Base-by-base conservation (phyloP, 768 basidiomycete genomes). In the Amanita pallidorosea region DNA sequence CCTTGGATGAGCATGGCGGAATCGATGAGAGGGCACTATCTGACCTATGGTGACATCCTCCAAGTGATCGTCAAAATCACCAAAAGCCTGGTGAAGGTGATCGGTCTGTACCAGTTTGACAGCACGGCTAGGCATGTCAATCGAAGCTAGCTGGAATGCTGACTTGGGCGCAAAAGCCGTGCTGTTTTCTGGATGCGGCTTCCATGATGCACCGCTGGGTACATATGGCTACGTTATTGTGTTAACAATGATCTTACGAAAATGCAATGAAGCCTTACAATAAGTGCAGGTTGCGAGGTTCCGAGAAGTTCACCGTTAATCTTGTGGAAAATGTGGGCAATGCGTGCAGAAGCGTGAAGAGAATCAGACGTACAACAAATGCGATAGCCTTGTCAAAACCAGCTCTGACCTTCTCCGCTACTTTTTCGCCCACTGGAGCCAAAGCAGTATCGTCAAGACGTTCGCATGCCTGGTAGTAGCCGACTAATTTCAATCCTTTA, bases 31-130 rank as follows among this genome's bases (percentile, higher is more conserved):
- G 29, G 57, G 49, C 55, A 60, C 54, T 34, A 5, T 56, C 68
- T 46, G 36, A 74, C 76, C 75, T 52, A 79, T 75, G 5, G 69
- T 75, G 44, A 81, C 80, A 62, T 88, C 80, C 64, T 88, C 88
- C 42, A 89, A 63, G 65, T 89, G 84, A 56, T 89, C 88, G 52
- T 90, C 88, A 54, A 89, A 89, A 62, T 90, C 88, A 4, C 81
- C 83, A 52, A 90, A 81, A 43, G 73, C 68, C 52, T 72, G 65
- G 51, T 84, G 80, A 47, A 72, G 62, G n/a, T 67, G 68, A 37
- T 67, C 60, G 40, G 80, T 73, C 35, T 67, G 70, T 13, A 84
- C 78, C 1, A 79, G 66, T 3, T 63, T 57, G 12, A 77, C 60
- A 1, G 82, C 79, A 9, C 68, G 70, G 4, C 60, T 55, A 0